A percentile compares a stretch with the other conserved stretches of the same genome.
Conservation (phyloP, 2,329 filamentous ascomycete genomes). For the Calonectria naviculata region DNA sequence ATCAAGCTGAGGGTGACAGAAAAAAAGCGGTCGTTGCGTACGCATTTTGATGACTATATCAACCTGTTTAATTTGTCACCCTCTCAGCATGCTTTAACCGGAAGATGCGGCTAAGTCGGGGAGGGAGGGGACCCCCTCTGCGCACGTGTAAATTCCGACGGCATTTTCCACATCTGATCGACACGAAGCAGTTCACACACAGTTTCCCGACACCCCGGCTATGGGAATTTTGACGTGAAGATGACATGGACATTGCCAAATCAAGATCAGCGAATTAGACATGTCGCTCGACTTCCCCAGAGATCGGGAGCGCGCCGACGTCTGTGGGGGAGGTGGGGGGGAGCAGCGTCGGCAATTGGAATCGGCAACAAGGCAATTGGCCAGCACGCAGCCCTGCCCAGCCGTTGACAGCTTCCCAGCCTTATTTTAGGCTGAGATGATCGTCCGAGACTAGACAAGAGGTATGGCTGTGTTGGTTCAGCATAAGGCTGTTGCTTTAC, state of each 20-base stretch:
- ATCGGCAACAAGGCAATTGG: conserved; percentile 29
- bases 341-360: conserved; percentile 27
- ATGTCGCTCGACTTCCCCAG: not conserved
- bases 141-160: not conserved
- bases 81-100: conserved; percentile 3
- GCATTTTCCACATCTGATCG: not conserved
- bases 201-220: not conserved
- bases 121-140: not conserved
- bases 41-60: too few relatives aligned
- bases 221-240: not conserved
- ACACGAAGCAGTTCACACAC: not conserved
- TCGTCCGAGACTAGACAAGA: not conserved
- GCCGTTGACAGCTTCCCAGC: not conserved
- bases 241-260: not conserved
- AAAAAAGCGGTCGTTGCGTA: too few relatives aligned
- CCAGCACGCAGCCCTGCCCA: not conserved
- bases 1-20: not conserved
- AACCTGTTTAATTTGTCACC: too few relatives aligned
- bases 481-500: not conserved
- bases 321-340: conserved; percentile 17
- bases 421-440: not conserved
- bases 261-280: conserved; percentile 16
- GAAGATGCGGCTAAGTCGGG: not conserved
- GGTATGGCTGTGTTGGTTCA: not conserved
- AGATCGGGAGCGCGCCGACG: not conserved